A percentile compares a stretch with the other conserved stretches of the same genome.
Evolutionary conservation across 2,329 filamentous ascomycete genomes (phyloP).

Genomic region (Graphium sp.): DNA sequence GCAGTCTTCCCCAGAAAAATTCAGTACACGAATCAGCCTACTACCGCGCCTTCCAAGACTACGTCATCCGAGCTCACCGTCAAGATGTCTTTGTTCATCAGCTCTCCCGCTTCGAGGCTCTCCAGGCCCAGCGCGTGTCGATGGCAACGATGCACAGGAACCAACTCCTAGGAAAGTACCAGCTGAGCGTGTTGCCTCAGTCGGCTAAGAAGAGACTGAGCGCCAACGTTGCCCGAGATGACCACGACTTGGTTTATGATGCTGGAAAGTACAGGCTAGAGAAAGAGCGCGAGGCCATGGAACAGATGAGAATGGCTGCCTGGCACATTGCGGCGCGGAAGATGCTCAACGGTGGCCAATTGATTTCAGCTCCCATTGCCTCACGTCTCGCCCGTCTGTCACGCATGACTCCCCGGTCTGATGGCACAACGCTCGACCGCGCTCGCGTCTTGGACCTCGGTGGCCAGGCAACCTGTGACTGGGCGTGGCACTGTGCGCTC

Average conservation of each 20-base stretch:
- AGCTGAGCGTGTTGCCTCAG: constrained; percentile 52
- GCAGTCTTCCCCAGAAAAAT: constrained; percentile 33
- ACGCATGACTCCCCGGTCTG: constrained; percentile 23
- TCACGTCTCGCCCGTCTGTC: constrained; percentile 48
- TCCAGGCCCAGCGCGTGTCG: constrained; percentile 69
- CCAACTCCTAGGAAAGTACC: constrained; percentile 72
- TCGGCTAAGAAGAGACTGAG: constrained; percentile 56
- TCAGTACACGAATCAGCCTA: constrained; percentile 58
- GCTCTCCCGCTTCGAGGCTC: constrained; percentile 69
- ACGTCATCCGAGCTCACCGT: constrained; percentile 46
- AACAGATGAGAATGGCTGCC: constrained; percentile 45
- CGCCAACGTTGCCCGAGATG: constrained; percentile 57
- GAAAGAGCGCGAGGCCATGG: constrained; percentile 65
- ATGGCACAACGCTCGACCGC: constrained; percentile 34
- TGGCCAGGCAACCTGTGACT: constrained; percentile 72
- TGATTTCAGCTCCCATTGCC: constrained; percentile 46
- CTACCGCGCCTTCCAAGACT: constrained; percentile 71
- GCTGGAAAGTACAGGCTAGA: constrained; percentile 48
- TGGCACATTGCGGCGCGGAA: constrained; percentile 47
- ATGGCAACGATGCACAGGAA: constrained; percentile 58
- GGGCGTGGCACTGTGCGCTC: constrained; percentile 86
- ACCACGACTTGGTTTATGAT: constrained; percentile 46
- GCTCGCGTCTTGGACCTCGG: constrained; percentile 71
- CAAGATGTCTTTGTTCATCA: constrained; percentile 74
- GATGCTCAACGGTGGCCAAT: constrained; percentile 44